Base-by-base conservation (phyloP, 1,284 basidiomycete species). In the Ganoderma lucidum region DNA sequence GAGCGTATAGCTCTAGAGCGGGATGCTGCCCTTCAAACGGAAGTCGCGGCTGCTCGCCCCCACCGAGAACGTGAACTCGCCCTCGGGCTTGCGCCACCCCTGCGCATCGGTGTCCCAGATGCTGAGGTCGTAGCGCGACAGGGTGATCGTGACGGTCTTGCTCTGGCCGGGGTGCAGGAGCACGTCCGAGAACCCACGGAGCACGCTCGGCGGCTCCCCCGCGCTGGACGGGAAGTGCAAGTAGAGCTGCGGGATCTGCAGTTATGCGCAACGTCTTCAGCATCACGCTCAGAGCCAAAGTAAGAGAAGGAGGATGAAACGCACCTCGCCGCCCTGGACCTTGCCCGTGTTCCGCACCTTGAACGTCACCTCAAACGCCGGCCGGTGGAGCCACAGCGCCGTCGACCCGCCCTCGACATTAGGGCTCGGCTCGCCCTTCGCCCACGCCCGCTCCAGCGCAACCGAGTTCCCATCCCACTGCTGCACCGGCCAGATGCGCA, bases 331-430 rank as follows among this genome's bases (percentile, higher is more conserved):
- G 44, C 92, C 92, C 63, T 76, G 82, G 19, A 84, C 78, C 0
- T 75, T 67, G 0, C 92, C 92, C 0, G 83, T 85, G 77, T 93
- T 93, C 73, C 81, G 75, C 44, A 93, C 81, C 2, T 82, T 77
- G 77, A 93, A 93, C 0, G 84, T 84, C 1, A 92, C 86, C 55
- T 83, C 78, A 75, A 84, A 88, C 2, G 84, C 85, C 9, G 91
- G 90, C 64, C 85, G 82, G 77, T 93, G 92, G 30, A 93, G 83
- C 89, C 89, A 91, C 37, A 86, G 74, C 9, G 89, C 89, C 12
- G 85, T 80, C 2, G 88, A 88, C 15, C 85, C 85, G 37, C 88
- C 89, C 62, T 84, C 80, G 28, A 74, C 84, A 42, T 81, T 81
- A 5, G 86, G 84, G 23, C 83, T 83, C 2, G 86, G 80, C 59